Base-by-base conservation (phyloP, 495 filamentous ascomycete genomes). In the Penicillium cataractarum region DNA sequence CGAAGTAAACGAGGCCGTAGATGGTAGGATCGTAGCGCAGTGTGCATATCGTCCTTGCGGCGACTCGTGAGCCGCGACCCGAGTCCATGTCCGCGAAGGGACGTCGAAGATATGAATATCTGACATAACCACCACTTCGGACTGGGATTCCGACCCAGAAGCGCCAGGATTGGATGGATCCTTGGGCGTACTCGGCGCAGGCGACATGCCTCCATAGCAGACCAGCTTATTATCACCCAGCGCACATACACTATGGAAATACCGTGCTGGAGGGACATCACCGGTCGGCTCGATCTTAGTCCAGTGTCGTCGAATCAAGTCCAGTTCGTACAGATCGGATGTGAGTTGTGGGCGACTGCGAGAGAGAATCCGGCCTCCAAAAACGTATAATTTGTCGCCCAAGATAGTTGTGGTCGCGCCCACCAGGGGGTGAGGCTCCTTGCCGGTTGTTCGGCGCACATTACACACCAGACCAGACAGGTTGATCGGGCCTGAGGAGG, bases 161-260 rank as follows among this genome's bases (percentile, higher is more conserved):
- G 55, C 78, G 67, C 58, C 72, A 52, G 69, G 74, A 72, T 56
- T 80, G 69, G 68, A 61, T 42, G 71, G 63, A 62, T 75, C 86
- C 65, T 74, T 83, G 67, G 65, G 62, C 40, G 78, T 60, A 46
- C 73, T 79, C 7, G 85, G 78, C 5, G 87, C 87, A 13, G 93
- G 94, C 6, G 94, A 97, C 95, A 99, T 99, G 50, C 95, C 95
- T 49, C 95, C 95, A 77, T 97, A 99, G 75, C 93, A 97, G 3
- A 99, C 95, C 67, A 99, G 80, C 74, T 98, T 99, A 2, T 90
- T 93, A 74, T 97, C 95, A 3, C 96, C 95, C 10, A 98, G 79
- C 6, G 90, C 85, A 71, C 96, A 98, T 65, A 97, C 89, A 62
- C 91, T 97, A 77, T 99, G 95, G 69, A 99, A 99, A 72, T 99